These are phyloP conservation scores for Rugonectria rugulosa DNA, from an alignment of 2,329 filamentous ascomycete species.

Conservation along the genomic window DNA sequence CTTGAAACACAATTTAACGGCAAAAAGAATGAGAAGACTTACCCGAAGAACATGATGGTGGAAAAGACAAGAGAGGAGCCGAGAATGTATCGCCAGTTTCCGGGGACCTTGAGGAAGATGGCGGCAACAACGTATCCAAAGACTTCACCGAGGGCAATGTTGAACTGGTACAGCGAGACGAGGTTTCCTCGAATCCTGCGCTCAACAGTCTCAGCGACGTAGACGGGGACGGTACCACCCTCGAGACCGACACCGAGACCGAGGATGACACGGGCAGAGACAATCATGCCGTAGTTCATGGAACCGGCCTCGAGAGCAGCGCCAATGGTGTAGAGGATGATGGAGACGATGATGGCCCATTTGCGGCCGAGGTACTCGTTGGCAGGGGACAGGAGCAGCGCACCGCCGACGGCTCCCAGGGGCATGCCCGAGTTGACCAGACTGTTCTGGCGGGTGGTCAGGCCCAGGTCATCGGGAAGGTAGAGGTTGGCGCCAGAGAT, in stretches of 20 bases:
- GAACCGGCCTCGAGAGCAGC: slow-evolving; percentile 73
- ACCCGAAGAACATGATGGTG: slow-evolving; percentile 48
- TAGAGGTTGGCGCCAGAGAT: slow-evolving; percentile 76
- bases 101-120: slow-evolving; percentile 73
- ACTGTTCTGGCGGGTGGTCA: slow-evolving; percentile 65
- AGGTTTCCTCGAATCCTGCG: slow-evolving; percentile 73
- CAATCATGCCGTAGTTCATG: slow-evolving; percentile 73
- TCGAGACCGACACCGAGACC: slow-evolving; percentile 76
- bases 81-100: slow-evolving; percentile 78
- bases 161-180: slow-evolving; percentile 78
- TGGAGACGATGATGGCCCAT: slow-evolving; percentile 74
- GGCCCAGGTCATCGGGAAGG: slow-evolving; percentile 64
- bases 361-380: slow-evolving; percentile 74
- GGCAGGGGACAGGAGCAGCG: slow-evolving; percentile 69
- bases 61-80: slow-evolving; percentile 77
- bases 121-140: slow-evolving; percentile 76
- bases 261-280: slow-evolving; percentile 71
- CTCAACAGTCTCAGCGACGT: slow-evolving; percentile 77
- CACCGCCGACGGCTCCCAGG: slow-evolving; percentile 74
- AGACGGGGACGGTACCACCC: slow-evolving; percentile 77
- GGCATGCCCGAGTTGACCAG: slow-evolving; percentile 76
- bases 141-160: slow-evolving; percentile 78
- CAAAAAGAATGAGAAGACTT: slow-evolving; percentile 55
- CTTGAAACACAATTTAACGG: slow-evolving; percentile 38
- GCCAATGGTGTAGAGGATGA: slow-evolving; percentile 74